Evolutionary conservation across 2,329 filamentous ascomycete species (phyloP).

Genomic region (Drechslera avenae): DNA sequence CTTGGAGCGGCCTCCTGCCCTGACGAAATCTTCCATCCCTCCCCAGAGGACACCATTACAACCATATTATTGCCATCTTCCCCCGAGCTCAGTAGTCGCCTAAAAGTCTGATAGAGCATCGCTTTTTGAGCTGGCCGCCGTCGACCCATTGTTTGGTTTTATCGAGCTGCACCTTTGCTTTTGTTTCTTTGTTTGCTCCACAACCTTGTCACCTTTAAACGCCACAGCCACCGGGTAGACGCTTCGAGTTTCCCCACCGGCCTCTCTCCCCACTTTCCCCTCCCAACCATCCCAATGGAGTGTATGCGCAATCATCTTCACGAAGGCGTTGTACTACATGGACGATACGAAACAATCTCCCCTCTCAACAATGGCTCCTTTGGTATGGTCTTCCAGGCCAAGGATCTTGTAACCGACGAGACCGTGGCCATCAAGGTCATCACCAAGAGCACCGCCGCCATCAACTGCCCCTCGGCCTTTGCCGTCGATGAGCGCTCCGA

Average conservation of each 20-base stretch:
- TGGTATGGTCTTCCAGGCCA: slow-evolving; percentile 96
- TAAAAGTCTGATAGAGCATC: slow-evolving; percentile 49
- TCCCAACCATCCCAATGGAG: slow-evolving; percentile 64
- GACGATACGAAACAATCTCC: slow-evolving; percentile 88
- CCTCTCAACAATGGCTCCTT: slow-evolving; percentile 99
- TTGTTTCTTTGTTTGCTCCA: slow-evolving; percentile 29
- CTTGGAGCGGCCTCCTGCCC: slow-evolving; percentile 35
- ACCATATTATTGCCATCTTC: slow-evolving; percentile 46
- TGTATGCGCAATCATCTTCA: slow-evolving; percentile 85
- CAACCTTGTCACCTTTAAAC: slow-evolving; percentile 24
- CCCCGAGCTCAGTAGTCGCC: slow-evolving; percentile 33
- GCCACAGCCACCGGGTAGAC: slow-evolving; percentile 41
- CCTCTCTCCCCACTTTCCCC: slow-evolving; percentile 25
- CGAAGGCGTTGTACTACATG: slow-evolving; percentile 79
- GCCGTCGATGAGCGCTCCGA: slow-evolving; percentile 82
- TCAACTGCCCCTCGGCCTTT: slow-evolving; percentile 66
- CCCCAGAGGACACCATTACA: slow-evolving; percentile 31
- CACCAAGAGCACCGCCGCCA: slow-evolving; percentile 74
- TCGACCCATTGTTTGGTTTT: slow-evolving; percentile 44
- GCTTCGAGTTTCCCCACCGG: slow-evolving; percentile 44
- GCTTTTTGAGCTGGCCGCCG: slow-evolving; percentile 42
- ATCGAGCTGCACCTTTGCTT: slow-evolving; percentile 28
- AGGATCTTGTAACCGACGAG: slow-evolving; percentile 75
- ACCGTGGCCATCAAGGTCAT: slow-evolving; percentile 95
- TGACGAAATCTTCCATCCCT: slow-evolving; percentile 36